These are phyloP conservation scores for Schoenoplectus tabernaemontani DNA, from an alignment of 202 grass and related monocot genomes.

Conservation along the genomic window DNA sequence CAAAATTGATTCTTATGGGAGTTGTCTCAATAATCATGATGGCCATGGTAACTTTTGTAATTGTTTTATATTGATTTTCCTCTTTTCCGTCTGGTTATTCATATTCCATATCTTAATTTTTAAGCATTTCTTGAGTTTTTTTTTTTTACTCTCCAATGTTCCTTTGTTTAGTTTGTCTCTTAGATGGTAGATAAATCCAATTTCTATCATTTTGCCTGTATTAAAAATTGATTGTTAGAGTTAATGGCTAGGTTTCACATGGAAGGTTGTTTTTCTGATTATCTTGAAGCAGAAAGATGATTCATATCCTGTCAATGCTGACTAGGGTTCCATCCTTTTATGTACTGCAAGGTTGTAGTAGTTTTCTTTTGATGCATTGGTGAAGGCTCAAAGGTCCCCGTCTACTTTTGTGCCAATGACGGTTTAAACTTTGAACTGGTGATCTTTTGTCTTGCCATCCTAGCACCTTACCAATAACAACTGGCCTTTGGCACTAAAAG, in stretches of 20 bases:
- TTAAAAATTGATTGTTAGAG: background rate
- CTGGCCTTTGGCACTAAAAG: background rate
- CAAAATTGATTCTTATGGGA: constrained; percentile 42
- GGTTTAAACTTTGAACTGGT: background rate
- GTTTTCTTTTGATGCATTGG: background rate
- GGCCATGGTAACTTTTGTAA: constrained; percentile 24
- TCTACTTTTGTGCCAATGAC: background rate
- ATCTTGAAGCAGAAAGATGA: background rate
- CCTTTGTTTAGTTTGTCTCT: background rate
- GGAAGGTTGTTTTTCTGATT: background rate
- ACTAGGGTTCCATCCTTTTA: background rate
- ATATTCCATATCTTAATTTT: background rate
- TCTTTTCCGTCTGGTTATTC: background rate
- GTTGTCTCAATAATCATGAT: constrained; percentile 29
- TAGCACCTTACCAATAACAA: background rate
- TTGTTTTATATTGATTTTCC: background rate
- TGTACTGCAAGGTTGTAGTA: background rate
- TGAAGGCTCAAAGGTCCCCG: background rate
- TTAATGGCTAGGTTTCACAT: background rate
- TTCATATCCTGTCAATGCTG: background rate
- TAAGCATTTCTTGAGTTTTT: no score
- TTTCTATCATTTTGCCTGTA: background rate
- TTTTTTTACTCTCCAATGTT: no score
- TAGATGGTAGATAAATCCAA: background rate
- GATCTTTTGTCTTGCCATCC: background rate